These are phyloP conservation scores for Sphagnum magellanicum DNA, from an alignment of 228 moss, liverwort and hornwort genomes.

Conservation along the genomic window DNA sequence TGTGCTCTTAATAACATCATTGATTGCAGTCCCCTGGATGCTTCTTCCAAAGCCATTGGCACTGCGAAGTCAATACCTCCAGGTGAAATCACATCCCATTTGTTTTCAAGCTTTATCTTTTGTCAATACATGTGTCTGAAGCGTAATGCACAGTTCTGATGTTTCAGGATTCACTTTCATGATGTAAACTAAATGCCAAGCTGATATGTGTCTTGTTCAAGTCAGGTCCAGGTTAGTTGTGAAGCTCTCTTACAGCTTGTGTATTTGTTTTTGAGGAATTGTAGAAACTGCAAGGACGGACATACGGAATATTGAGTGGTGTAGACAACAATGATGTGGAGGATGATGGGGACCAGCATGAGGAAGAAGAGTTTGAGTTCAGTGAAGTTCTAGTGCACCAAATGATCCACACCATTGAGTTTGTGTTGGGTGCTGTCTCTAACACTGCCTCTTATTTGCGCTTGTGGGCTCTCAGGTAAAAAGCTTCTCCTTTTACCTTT, in stretches of 20 bases:
- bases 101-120: no score
- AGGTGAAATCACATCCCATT: slow-evolving; percentile 23
- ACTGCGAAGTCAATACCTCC: slow-evolving; percentile 67
- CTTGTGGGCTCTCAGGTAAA: slow-evolving; percentile 90
- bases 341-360: slow-evolving; percentile 52
- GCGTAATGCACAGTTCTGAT: no score
- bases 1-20: slow-evolving; percentile 53
- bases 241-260: no score
- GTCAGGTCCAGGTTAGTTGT: no score
- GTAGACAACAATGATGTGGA: slow-evolving; percentile 77
- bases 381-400: slow-evolving; percentile 91
- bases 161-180: no score
- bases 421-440: slow-evolving; percentile 87
- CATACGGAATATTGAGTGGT: slow-evolving; percentile 74
- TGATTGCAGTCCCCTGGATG: slow-evolving; percentile 93
- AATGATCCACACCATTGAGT: slow-evolving; percentile 97
- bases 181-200: no score
- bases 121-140: no score
- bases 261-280: not conserved
- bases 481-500: no score
- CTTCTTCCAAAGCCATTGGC: slow-evolving; percentile 84
- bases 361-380: slow-evolving; percentile 94
- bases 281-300: slow-evolving; percentile 73
- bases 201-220: no score
- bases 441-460: slow-evolving; percentile 97